Base-by-base conservation (phyloP, 768 basidiomycete genomes). In the Serendipita sp. region DNA sequence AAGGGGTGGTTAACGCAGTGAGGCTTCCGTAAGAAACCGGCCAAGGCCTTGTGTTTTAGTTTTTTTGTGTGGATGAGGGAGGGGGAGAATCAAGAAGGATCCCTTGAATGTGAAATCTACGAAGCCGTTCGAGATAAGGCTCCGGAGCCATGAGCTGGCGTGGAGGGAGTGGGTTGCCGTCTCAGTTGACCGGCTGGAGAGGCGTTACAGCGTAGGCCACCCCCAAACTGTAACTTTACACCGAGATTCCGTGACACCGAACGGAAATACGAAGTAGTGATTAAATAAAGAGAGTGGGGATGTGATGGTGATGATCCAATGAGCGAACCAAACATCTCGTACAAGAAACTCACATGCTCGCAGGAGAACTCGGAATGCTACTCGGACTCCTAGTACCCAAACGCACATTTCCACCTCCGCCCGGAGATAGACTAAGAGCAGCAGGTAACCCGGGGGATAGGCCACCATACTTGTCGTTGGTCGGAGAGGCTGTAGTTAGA, bases 351-450 rank as follows among this genome's bases (percentile, higher is more conserved):
- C 78, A 87, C 85, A 88, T 82, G 38, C 87, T 88, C 18, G 87
- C 87, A 2, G 88, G 88, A 1, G 85, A 87, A 15, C 86, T 88
- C 0, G 87, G 86, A 65, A 89, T 89, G 11, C 86, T 87, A n/a
- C 76, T 78, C 0, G 87, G 86, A 0, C 86, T 86, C 28, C 79
- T 79, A 8, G 84, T 85, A 45, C 83, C 86, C 30, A 84, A 70
- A 47, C 80, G 67, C 32, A 28, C 8, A n/a, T 2, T 51, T 1
- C 48, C 48, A 51, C 24, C 56, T 24, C 35, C 35, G n/a, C 56
- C 56, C 10, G 56, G 56, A 5, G 56, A 60, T 28, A 60, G 56
- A n/a, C 35, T 60, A 8, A 60, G 34, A 4, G 56, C 56, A 60
- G 56, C 56, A 10, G 56, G 56, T 37, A 60, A 60, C 10, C 56